Percentiles rank a stretch among this genome's conserved stretches.
Conservation (phyloP, 179 eudicot species). For the Patellifolia procumbens region DNA sequence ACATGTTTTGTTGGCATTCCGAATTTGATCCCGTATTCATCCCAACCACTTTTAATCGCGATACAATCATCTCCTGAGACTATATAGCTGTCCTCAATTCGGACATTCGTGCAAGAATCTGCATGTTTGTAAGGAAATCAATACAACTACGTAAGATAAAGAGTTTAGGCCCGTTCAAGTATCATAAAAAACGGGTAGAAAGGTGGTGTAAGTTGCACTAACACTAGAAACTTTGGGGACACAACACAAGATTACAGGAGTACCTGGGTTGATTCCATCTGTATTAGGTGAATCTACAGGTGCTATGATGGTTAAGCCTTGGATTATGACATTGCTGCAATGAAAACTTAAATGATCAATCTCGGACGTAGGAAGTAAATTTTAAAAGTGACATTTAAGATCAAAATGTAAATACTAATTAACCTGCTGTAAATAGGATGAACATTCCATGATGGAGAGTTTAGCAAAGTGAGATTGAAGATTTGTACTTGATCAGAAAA, state of each 20-base stretch:
- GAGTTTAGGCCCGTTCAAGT: neutral
- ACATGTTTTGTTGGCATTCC: slow-evolving; percentile 76
- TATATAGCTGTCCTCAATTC: slow-evolving; percentile 62
- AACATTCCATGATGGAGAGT: slow-evolving; percentile 84
- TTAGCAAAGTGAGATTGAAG: slow-evolving; percentile 65
- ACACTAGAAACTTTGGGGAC: neutral
- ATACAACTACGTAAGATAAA: neutral
- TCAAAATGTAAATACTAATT: neutral
- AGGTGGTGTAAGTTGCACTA: no score
- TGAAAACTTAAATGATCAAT: neutral
- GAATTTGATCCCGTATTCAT: slow-evolving; percentile 68
- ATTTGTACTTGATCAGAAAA: slow-evolving; percentile 67
- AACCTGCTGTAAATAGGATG: slow-evolving; percentile 85
- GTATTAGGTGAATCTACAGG: slow-evolving; percentile 77
- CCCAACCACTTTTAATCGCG: slow-evolving; percentile 88
- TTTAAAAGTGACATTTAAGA: neutral
- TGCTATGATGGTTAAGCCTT: slow-evolving; percentile 67
- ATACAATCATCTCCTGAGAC: slow-evolving; percentile 91
- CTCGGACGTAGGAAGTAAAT: neutral
- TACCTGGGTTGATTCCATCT: slow-evolving; percentile 86
- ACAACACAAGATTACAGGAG: neutral
- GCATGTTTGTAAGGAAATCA: neutral
- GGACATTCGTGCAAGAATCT: slow-evolving; percentile 83
- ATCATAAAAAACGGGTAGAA: no score
- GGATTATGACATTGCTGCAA: slow-evolving; percentile 63